Percentiles rank a stretch among this genome's conserved stretches.
These are phyloP conservation scores for Isabelozyma pseudorhagii DNA, from an alignment of 805 yeast species.

Conservation along the genomic window DNA sequence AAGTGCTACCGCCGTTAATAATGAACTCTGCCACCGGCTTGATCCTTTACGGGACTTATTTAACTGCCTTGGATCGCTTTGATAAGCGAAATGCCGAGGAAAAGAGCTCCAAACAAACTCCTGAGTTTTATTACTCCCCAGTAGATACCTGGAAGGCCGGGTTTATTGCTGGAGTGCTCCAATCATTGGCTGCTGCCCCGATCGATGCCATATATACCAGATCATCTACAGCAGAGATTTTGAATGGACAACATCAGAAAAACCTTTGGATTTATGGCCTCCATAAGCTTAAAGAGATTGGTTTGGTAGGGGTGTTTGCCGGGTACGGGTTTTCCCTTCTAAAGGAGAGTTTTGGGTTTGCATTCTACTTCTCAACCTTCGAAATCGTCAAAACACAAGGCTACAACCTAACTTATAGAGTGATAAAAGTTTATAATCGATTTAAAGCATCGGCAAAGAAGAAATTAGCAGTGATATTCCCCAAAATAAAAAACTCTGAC, in stretches of 20 bases:
- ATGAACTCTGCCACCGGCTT: conserved; percentile 91
- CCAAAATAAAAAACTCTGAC: conserved; percentile 7
- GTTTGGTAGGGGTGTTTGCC: conserved; percentile 82
- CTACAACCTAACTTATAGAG: conserved; percentile 43
- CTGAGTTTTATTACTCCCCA: conserved; percentile 20
- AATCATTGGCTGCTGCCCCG: conserved; percentile 91
- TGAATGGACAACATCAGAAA: conserved; percentile 56
- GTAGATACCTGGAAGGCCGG: conserved; percentile 77
- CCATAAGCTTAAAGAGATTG: conserved; percentile 67
- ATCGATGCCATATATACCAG: conserved; percentile 87
- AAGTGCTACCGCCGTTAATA: conserved; percentile 79
- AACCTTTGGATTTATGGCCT: conserved; percentile 77
- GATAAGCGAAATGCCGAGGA: conserved; percentile 10
- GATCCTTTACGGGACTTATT: conserved; percentile 78
- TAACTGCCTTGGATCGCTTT: conserved; percentile 45
- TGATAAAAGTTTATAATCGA: conserved; percentile 42
- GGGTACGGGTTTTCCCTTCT: conserved; percentile 77
- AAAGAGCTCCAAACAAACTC: conserved; percentile 3
- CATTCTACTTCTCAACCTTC: conserved; percentile 76
- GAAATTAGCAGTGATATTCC: conserved; percentile 4
- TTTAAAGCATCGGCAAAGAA: conserved; percentile 26
- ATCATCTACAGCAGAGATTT: conserved; percentile 69
- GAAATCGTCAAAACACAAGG: conserved; percentile 75
- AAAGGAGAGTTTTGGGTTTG: conserved; percentile 83
- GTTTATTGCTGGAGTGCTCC: conserved; percentile 78